Evolutionary conservation across 108 stramenopile species (phyloP).

Genomic region (Fragilariopsis cylindrus): DNA sequence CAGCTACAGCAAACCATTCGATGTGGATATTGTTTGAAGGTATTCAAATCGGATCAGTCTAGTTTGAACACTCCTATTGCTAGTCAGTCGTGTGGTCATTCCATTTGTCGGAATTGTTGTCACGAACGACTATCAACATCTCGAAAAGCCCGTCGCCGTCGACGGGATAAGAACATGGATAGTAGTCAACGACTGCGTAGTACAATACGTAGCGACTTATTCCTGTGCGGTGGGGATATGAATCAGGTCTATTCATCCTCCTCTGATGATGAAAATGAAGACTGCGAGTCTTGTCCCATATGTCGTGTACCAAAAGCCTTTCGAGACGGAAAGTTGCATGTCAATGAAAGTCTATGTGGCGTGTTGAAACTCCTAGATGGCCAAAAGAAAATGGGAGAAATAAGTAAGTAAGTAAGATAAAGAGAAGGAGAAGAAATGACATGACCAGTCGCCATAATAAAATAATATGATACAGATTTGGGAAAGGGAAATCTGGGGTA

Average conservation of each 20-base stretch:
- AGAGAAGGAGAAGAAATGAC: too few species aligned
- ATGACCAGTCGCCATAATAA: too few species aligned
- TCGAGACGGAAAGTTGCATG: slow-evolving; percentile 14
- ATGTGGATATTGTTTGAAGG: slow-evolving; percentile 20
- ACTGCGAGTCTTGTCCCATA: slow-evolving; percentile 24
- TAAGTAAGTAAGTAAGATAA: too few species aligned
- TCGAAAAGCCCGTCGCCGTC: background rate
- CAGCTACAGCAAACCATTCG: slow-evolving; percentile 26
- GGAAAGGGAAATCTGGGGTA: too few species aligned
- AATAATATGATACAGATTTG: too few species aligned
- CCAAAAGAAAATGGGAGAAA: background rate
- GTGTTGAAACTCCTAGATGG: slow-evolving; percentile 24
- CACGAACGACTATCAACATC: background rate
- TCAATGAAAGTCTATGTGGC: slow-evolving; percentile 26
- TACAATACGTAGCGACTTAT: slow-evolving; percentile 14
- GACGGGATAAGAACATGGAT: background rate
- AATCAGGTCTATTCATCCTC: slow-evolving; percentile 1
- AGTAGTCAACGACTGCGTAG: slow-evolving; percentile 3
- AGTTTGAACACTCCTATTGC: slow-evolving; percentile 16
- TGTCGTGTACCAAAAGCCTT: slow-evolving; percentile 24
- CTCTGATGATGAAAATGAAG: background rate
- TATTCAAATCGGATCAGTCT: slow-evolving; percentile 12
- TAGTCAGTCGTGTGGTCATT: slow-evolving; percentile 32
- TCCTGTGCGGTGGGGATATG: slow-evolving; percentile 17
- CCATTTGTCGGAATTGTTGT: slow-evolving; percentile 29